Evolutionary conservation across 192 early-diverging fungal species (phyloP), one percentile per base, ranked within the genome.

Genomic region (Mortierella hygrophila): DNA sequence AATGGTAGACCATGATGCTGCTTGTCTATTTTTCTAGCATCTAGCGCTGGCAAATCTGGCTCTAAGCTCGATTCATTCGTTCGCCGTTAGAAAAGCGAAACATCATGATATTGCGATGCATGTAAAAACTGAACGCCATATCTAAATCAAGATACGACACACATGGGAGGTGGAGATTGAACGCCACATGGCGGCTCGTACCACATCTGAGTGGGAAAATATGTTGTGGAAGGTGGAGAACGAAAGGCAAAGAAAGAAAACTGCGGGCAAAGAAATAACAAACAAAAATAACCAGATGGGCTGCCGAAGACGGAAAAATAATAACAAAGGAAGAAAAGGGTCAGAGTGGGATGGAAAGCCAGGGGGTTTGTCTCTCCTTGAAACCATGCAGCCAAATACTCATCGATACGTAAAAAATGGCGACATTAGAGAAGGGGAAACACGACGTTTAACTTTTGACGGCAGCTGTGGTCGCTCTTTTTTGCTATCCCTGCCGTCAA

Each of bases 131-230:
- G 29, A 9, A 65, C 60, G 4, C 29, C 26, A 13, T n/a, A 21
- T 26, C 21, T 40, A 15, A 40, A 72, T 44, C 15, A 5, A 5
- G 29, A 44, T 21, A 41, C 23, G 21, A 11, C 26, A 42, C 69
- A 35, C 37, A 71, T 71, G 38, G 40, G 4, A n/a, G 23, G 41
- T 10, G 42, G n/a, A 41, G n/a, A n/a, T 46, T 46, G 41, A 72
- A 72, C n/a, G 71, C 23, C 40, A 41, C 35, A 47, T 72, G 60
- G 60, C 60, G 60, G 60, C 60, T 32, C 60, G 60, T 65, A 65
- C 60, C 60, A 65, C 60, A 15, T 65, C 60, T 65, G 60, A 65
- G 60, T 65, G 29, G 60, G 60, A 65, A 63, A 65, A 65, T 15
- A 32, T 32, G 26, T n/a, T 11, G 60, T 65, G 29, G 26, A n/a